A percentile compares a stretch with the other conserved stretches of the same genome.
Evolutionary conservation across 345 rosid genomes (phyloP).

Genomic region (Laguncularia racemosa): DNA sequence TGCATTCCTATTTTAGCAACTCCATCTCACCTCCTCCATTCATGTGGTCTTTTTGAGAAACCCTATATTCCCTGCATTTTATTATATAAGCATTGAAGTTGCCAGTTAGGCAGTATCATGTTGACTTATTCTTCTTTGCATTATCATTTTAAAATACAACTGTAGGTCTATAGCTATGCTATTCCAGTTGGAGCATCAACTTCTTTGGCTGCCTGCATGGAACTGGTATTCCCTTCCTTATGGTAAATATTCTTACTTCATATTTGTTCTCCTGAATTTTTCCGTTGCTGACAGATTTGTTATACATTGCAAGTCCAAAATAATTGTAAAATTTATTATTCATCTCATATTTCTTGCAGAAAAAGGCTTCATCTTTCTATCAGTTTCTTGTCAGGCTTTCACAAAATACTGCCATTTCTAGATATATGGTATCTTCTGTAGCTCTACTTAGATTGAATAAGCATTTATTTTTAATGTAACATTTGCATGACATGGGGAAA

Average conservation of each 20-base stretch:
- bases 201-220: constrained; percentile 34
- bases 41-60: too few species aligned
- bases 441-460: background rate
- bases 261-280: background rate
- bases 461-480: background rate
- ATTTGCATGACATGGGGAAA: background rate
- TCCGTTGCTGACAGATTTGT: background rate
- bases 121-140: too few species aligned
- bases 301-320: too few species aligned
- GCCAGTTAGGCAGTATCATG: too few species aligned
- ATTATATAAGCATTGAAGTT: too few species aligned
- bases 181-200: constrained; percentile 31
- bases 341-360: constrained; percentile 40
- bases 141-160: too few species aligned
- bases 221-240: constrained; percentile 83
- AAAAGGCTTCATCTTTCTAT: constrained; percentile 28
- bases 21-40: too few species aligned
- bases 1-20: too few species aligned
- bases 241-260: constrained; percentile 52
- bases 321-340: background rate
- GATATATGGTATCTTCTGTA: constrained; percentile 52
- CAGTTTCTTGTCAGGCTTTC: constrained; percentile 80
- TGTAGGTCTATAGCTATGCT: constrained; percentile 46
- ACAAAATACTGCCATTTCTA: constrained; percentile 45
- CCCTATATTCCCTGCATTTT: too few species aligned